Percentiles rank a stretch among this genome's conserved stretches.
phyloP scores from a whole-genome alignment of 257 asterid genomes.

The Solanum raphanifolium region DNA sequence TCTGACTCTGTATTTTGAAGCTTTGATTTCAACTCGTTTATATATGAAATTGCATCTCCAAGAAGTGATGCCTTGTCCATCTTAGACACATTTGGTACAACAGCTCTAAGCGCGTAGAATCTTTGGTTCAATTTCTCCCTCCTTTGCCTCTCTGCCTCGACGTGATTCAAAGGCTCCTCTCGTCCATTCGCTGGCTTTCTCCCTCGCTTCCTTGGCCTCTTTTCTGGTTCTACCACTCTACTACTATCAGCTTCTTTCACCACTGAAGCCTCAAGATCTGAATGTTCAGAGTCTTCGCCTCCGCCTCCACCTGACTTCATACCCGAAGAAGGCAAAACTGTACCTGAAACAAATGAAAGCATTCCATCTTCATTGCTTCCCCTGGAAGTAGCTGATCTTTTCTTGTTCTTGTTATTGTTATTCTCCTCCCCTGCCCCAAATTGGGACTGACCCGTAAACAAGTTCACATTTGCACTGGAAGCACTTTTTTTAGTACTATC shows the following conservation, averaged over 20 bases:
- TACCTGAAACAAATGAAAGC: constrained; percentile 4
- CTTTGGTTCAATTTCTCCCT: constrained; percentile 9
- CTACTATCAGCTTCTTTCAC: constrained; percentile 8
- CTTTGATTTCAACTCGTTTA: constrained; percentile 4
- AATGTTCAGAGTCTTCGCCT: background rate
- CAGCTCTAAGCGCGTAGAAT: constrained; percentile 6
- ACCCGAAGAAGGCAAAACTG: background rate
- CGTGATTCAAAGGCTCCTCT: constrained; percentile 10
- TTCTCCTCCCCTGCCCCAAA: background rate
- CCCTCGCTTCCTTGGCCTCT: constrained; percentile 5
- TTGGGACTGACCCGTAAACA: background rate
- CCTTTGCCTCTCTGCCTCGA: constrained; percentile 12
- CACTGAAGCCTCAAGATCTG: constrained; percentile 3
- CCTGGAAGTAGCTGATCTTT: background rate
- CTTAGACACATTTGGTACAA: constrained; percentile 6
- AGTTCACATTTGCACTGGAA: background rate
- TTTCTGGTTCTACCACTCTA: background rate
- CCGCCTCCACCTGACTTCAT: background rate
- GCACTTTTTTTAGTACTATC: background rate
- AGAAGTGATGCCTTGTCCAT: constrained; percentile 11
- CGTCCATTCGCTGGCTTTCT: constrained; percentile 8
- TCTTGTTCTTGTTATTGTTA: background rate
- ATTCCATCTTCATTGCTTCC: constrained; percentile 6
- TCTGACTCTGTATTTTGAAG: background rate
- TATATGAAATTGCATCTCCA: constrained; percentile 6